A percentile compares a stretch with the other conserved stretches of the same genome.
These are phyloP conservation scores for Suhomyces guaymorum DNA, from an alignment of 1,139 yeast species.

Conservation along the genomic window DNA sequence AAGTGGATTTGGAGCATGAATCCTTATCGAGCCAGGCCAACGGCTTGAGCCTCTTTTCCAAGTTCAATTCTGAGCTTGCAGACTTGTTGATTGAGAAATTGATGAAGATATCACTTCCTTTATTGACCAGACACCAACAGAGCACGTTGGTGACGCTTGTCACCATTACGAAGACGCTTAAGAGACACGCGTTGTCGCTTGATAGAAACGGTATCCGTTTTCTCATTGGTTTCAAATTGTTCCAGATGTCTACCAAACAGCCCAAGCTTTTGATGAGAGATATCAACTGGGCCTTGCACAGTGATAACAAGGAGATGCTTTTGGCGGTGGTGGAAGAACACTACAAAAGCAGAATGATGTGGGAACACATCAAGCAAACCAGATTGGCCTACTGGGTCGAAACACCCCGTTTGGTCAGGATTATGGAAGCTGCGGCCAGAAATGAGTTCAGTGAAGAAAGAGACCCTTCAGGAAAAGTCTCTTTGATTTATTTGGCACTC, in stretches of 20 bases:
- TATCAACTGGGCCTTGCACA: slow-evolving; percentile 83
- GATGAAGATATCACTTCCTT: slow-evolving; percentile 68
- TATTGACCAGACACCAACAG: slow-evolving; percentile 88
- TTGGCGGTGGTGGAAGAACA: slow-evolving; percentile 53
- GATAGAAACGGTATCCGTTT: slow-evolving; percentile 77
- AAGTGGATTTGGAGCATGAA: slow-evolving; percentile 3
- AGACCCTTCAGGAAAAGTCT: slow-evolving; percentile 72
- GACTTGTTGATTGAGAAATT: slow-evolving; percentile 59
- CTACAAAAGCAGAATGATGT: slow-evolving; percentile 49
- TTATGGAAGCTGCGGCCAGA: slow-evolving; percentile 69
- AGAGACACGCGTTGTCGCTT: slow-evolving; percentile 47
- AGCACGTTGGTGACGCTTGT: slow-evolving; percentile 73
- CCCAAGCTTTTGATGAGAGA: slow-evolving; percentile 70
- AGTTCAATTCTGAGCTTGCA: slow-evolving; percentile 48
- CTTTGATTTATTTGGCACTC: slow-evolving; percentile 77
- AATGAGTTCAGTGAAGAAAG: slow-evolving; percentile 61
- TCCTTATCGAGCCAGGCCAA: slow-evolving; percentile 1
- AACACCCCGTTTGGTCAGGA: slow-evolving; percentile 44
- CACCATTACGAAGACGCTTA: slow-evolving; percentile 59
- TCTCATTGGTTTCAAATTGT: slow-evolving; percentile 70
- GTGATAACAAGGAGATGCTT: slow-evolving; percentile 72
- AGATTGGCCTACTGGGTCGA: slow-evolving; percentile 78
- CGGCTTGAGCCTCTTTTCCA: slow-evolving; percentile 31
- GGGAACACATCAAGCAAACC: slow-evolving; percentile 61
- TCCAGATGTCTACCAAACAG: slow-evolving; percentile 48